A percentile compares a stretch with the other conserved stretches of the same genome.
Conservation (phyloP, 306 rosid species). For the Prunus mira region DNA sequence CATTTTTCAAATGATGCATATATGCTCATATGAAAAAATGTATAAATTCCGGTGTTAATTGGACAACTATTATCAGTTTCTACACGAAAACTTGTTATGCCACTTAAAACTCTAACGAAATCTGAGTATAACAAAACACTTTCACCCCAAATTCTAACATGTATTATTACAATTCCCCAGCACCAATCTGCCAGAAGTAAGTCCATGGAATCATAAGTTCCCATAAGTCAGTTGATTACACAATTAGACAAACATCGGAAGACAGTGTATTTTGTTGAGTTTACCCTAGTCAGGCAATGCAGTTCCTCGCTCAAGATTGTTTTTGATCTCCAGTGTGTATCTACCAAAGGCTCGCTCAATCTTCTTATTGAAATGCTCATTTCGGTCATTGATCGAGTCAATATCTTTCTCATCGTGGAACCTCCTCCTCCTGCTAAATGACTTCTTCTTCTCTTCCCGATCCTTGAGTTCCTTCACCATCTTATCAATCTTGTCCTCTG, state of each 20-base stretch:
- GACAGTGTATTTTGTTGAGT: neutral
- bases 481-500: slow-evolving; percentile 81
- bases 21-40: no score
- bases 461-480: slow-evolving; percentile 96
- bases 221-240: neutral
- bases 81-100: neutral
- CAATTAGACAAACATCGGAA: neutral
- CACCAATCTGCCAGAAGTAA: neutral
- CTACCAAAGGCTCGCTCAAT: slow-evolving; percentile 97
- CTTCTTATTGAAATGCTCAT: slow-evolving; percentile 97
- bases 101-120: neutral
- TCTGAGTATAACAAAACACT: neutral
- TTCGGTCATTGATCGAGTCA: slow-evolving; percentile 94
- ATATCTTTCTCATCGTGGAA: slow-evolving; percentile 95
- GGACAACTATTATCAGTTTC: neutral
- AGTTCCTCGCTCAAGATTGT: slow-evolving; percentile 98
- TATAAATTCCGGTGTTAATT: neutral
- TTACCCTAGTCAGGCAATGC: slow-evolving; percentile 80
- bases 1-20: no score
- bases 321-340: slow-evolving; percentile 95
- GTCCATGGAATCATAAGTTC: neutral
- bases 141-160: neutral
- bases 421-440: slow-evolving; percentile 87
- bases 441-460: slow-evolving; percentile 65
- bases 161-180: slow-evolving; percentile 10